Evolutionary conservation across 176 grass and related monocot species (phyloP).

Genomic region (Rhynchospora breviuscula): DNA sequence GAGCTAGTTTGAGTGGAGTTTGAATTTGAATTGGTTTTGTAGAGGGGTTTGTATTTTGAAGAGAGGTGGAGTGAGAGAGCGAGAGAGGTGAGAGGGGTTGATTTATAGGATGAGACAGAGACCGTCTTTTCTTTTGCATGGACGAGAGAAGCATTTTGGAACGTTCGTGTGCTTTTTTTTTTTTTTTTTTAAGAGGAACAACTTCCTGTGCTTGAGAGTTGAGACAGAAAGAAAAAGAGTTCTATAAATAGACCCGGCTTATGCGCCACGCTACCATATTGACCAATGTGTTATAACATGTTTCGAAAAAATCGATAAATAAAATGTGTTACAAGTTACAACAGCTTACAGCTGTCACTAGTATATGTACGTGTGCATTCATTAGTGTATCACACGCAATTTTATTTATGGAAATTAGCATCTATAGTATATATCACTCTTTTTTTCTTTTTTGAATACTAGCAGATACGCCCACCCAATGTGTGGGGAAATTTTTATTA

Average conservation of each 20-base stretch:
- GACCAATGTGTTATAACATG: background rate
- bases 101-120: background rate
- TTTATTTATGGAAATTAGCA: background rate
- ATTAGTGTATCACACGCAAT: background rate
- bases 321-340: too few relatives aligned
- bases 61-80: background rate
- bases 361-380: background rate
- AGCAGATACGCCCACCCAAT: too few relatives aligned
- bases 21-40: background rate
- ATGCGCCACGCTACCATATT: background rate
- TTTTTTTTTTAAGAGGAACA: background rate
- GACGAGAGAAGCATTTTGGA: constrained; percentile 23
- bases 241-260: background rate
- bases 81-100: background rate
- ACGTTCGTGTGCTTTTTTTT: background rate
- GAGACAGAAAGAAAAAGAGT: background rate
- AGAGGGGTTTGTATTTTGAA: background rate
- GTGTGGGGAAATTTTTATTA: too few relatives aligned
- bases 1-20: background rate
- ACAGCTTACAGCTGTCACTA: too few relatives aligned
- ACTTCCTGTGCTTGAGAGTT: constrained; percentile 1
- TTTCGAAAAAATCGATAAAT: too few relatives aligned
- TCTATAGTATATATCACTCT: background rate
- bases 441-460: too few relatives aligned
- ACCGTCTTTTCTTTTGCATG: background rate